Conservation (phyloP, 768 basidiomycete genomes). For the Suillus plorans region DNA sequence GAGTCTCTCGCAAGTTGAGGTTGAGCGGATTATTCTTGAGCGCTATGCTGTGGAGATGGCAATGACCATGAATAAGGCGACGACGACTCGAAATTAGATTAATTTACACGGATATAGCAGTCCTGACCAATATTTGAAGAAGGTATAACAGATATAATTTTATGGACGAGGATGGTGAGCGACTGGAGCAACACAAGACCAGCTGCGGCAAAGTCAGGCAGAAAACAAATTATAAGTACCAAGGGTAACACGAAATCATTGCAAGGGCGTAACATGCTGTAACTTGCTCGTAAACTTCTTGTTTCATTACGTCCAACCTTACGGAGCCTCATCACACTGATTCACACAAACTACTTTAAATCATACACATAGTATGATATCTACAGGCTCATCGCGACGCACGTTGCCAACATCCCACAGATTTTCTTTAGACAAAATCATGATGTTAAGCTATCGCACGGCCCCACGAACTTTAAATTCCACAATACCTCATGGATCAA, state of each 20-base stretch:
- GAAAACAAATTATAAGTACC: not conserved
- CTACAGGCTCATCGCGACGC: not conserved
- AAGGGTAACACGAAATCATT: not conserved
- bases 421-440: not conserved
- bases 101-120: not conserved
- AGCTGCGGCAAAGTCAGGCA: not conserved
- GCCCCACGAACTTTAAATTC: not conserved
- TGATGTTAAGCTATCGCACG: not conserved
- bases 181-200: not conserved
- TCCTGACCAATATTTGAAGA: not conserved
- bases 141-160: not conserved
- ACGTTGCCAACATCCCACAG: not conserved
- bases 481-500: not conserved
- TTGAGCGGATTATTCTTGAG: not conserved
- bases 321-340: not conserved
- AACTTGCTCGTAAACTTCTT: not conserved
- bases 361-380: not conserved
- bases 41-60: constrained; percentile 8
- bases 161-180: not conserved
- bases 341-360: not conserved
- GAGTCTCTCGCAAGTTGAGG: not conserved
- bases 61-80: not conserved
- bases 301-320: constrained; percentile 1
- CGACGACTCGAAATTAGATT: not conserved
- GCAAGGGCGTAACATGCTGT: not conserved